phyloP scores from a whole-genome alignment of 176 grass and related monocot genomes.

The Poa pratensis region DNA sequence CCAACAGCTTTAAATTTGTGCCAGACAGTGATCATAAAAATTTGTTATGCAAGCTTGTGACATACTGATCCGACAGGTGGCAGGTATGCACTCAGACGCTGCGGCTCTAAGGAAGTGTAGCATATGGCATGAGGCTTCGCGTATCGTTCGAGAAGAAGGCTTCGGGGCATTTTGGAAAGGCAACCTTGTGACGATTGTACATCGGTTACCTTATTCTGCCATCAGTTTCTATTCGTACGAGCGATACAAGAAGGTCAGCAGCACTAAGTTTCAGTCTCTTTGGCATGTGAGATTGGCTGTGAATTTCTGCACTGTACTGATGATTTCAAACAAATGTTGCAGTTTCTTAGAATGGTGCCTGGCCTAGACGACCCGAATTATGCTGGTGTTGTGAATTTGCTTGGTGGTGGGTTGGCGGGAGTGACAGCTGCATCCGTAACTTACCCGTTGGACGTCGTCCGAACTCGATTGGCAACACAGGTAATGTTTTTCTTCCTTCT shows the following conservation, averaged over 20 bases:
- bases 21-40: not conserved
- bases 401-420: slow-evolving; percentile 87
- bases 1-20: not conserved
- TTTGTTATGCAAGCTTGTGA: slow-evolving; percentile 25
- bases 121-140: slow-evolving; percentile 79
- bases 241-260: slow-evolving; percentile 77
- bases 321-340: slow-evolving; percentile 39
- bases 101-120: slow-evolving; percentile 72
- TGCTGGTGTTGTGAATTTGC: slow-evolving; percentile 58
- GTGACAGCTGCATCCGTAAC: slow-evolving; percentile 87
- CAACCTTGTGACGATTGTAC: slow-evolving; percentile 88
- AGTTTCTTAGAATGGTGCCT: slow-evolving; percentile 71
- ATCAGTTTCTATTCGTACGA: slow-evolving; percentile 93
- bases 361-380: slow-evolving; percentile 63
- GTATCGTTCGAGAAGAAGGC: slow-evolving; percentile 82
- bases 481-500: slow-evolving; percentile 43
- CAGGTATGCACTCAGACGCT: slow-evolving; percentile 89
- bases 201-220: slow-evolving; percentile 91
- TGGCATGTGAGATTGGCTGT: not conserved
- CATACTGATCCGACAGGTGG: slow-evolving; percentile 65
- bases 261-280: slow-evolving; percentile 25
- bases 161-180: slow-evolving; percentile 94
- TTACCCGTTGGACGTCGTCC: slow-evolving; percentile 89
- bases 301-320: not conserved
- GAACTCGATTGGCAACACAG: slow-evolving; percentile 91